phyloP scores from a whole-genome alignment of 192 early-diverging fungal genomes.

The Rhizophagus sp. region DNA sequence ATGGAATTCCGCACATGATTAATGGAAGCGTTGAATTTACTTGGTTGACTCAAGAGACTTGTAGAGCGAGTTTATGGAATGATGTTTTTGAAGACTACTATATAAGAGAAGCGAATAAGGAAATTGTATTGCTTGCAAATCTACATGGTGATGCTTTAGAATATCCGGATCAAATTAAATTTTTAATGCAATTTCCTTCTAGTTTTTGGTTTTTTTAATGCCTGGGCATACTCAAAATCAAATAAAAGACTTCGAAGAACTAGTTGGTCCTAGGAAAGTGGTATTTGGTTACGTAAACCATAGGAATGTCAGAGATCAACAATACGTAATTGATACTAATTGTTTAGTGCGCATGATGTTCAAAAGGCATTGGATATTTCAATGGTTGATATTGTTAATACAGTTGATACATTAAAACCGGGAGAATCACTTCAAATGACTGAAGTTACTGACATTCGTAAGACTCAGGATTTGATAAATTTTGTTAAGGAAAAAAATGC shows the following conservation, averaged over 20 bases:
- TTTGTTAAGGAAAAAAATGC: too few relatives aligned
- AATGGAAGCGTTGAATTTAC: slow-evolving; percentile 26
- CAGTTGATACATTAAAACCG: too few relatives aligned
- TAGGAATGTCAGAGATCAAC: not conserved
- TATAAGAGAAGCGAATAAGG: not conserved
- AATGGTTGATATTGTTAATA: too few relatives aligned
- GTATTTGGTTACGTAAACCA: not conserved
- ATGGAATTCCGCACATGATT: slow-evolving; percentile 7
- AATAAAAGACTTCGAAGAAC: not conserved
- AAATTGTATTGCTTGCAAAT: slow-evolving; percentile 26
- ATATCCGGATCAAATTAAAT: slow-evolving; percentile 12
- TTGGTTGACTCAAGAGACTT: not conserved
- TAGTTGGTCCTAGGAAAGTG: not conserved
- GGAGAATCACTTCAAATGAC: too few relatives aligned
- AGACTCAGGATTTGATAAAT: too few relatives aligned
- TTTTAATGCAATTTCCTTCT: slow-evolving; percentile 8
- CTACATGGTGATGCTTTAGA: slow-evolving; percentile 28
- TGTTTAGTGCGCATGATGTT: slow-evolving; percentile 5
- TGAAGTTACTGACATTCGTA: too few relatives aligned
- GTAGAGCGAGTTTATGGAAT: not conserved
- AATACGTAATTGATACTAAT: not conserved
- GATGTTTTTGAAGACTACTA: slow-evolving; percentile 16
- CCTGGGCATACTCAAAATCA: slow-evolving; percentile 12
- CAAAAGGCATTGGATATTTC: not conserved
- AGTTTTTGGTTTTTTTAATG: slow-evolving; percentile 24